Base-by-base conservation (phyloP, 352 stramenopile species). In the Hyphochytrium catenoides region DNA sequence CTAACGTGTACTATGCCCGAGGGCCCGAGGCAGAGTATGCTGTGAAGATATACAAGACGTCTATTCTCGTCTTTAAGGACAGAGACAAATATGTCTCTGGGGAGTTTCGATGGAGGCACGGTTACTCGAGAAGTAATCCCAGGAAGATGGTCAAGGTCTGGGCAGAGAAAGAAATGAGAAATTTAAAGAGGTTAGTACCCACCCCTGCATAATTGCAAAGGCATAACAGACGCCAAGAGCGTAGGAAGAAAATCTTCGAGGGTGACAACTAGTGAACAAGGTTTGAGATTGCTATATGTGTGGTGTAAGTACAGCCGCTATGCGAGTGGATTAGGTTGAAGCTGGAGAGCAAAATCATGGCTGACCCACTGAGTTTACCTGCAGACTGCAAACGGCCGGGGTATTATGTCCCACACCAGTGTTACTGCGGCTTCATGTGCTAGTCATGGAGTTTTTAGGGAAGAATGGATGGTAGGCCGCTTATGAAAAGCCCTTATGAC, bases 131-230 rank as follows among this genome's bases (percentile, higher is more conserved):
- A 54, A 69, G 58, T 38, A 99, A 99, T 59, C 90, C 91, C 8
- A 75, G 90, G 27, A 99, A 98, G 59, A 98, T 98, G 91, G 90
- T 99, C 43, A 95, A 96, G 53, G 63, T 96, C 15, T 99, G 91
- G 91, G 90, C 91, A 3, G 90, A 98, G 58, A 99, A 98, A 56
- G 91, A 99, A 61, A 91, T 97, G 67, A 67, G 89, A 29, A 99
- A 99, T 49, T 76, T 98, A 35, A 74, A 78, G 14, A 66, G n/a
- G n/a, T n/a, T n/a, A n/a, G n/a, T n/a, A n/a, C n/a, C n/a, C n/a
- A n/a, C n/a, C n/a, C n/a, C n/a, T n/a, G n/a, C n/a, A n/a, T n/a
- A n/a, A n/a, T n/a, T n/a, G n/a, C n/a, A n/a, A n/a, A n/a, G n/a
- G n/a, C n/a, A n/a, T n/a, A n/a, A n/a, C n/a, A n/a, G n/a, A n/a